A percentile compares a stretch with the other conserved stretches of the same genome.
These are phyloP conservation scores for Pythium aphanidermatum DNA, from an alignment of 352 stramenopile genomes.

Conservation along the genomic window DNA sequence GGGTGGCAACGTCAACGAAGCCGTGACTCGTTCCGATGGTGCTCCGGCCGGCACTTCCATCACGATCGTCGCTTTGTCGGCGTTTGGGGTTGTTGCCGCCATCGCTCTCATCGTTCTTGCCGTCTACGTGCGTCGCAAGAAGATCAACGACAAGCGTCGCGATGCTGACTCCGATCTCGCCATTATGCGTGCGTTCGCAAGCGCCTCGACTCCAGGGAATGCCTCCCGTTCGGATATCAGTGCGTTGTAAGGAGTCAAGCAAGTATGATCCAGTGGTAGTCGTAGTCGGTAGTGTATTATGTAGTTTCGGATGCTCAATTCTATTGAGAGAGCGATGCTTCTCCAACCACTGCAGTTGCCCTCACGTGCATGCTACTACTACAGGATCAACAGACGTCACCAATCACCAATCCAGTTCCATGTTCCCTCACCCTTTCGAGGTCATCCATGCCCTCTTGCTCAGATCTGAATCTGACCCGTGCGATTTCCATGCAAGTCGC, in stretches of 20 bases:
- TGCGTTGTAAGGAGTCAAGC: conserved; percentile 11
- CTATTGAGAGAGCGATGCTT: too few species aligned
- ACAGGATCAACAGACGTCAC: too few species aligned
- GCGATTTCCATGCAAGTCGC: too few species aligned
- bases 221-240: conserved; percentile 1
- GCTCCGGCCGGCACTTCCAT: conserved; percentile 14
- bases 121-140: conserved; percentile 23
- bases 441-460: too few species aligned
- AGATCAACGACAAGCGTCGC: conserved; percentile 19
- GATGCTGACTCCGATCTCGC: neutral
- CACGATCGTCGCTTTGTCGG: conserved; percentile 17
- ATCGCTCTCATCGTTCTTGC: conserved; percentile 22
- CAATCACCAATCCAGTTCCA: too few species aligned
- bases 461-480: too few species aligned
- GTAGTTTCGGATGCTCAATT: too few species aligned
- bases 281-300: too few species aligned
- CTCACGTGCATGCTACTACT: too few species aligned
- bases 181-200: conserved; percentile 8
- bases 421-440: too few species aligned
- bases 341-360: too few species aligned
- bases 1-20: neutral
- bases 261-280: too few species aligned
- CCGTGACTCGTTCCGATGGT: conserved; percentile 2
- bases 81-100: conserved; percentile 8
- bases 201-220: neutral